These are phyloP conservation scores for Penicillium samsonianum DNA, from an alignment of 495 filamentous ascomycete genomes.

Conservation along the genomic window DNA sequence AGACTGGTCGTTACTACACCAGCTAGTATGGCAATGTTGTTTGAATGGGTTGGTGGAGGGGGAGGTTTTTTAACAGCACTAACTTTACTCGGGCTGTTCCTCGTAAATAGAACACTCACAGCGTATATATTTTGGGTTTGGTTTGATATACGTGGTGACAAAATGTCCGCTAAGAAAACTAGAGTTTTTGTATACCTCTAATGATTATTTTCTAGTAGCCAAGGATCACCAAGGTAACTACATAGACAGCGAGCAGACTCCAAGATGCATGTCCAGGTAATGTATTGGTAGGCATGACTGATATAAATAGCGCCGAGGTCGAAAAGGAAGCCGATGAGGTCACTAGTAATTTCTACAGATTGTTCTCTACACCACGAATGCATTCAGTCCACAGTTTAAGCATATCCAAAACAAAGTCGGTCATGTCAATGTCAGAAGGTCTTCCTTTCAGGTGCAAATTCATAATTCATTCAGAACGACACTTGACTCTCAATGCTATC, in stretches of 20 bases:
- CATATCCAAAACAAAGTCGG: not conserved
- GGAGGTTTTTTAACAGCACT: slow-evolving; percentile 1
- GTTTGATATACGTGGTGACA: too few species aligned
- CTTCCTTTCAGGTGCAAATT: not conserved
- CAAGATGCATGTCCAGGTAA: too few species aligned
- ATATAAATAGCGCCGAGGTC: not conserved
- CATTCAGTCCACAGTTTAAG: not conserved
- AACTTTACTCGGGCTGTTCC: not conserved
- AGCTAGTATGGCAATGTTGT: not conserved
- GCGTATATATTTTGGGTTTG: too few species aligned
- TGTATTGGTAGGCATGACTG: too few species aligned
- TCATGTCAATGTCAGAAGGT: not conserved
- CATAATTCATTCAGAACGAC: not conserved
- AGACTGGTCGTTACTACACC: slow-evolving; percentile 22
- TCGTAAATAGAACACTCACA: too few species aligned
- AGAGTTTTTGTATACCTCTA: too few species aligned
- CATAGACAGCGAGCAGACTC: too few species aligned
- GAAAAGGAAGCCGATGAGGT: not conserved
- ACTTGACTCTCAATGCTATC: not conserved
- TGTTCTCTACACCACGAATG: not conserved
- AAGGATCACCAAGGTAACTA: too few species aligned
- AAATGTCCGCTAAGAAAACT: too few species aligned
- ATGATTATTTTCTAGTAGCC: too few species aligned
- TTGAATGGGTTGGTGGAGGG: slow-evolving; percentile 2
- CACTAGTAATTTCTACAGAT: not conserved